Conservation (phyloP, 2,329 filamentous ascomycete species). For the Talaromyces sp. region DNA sequence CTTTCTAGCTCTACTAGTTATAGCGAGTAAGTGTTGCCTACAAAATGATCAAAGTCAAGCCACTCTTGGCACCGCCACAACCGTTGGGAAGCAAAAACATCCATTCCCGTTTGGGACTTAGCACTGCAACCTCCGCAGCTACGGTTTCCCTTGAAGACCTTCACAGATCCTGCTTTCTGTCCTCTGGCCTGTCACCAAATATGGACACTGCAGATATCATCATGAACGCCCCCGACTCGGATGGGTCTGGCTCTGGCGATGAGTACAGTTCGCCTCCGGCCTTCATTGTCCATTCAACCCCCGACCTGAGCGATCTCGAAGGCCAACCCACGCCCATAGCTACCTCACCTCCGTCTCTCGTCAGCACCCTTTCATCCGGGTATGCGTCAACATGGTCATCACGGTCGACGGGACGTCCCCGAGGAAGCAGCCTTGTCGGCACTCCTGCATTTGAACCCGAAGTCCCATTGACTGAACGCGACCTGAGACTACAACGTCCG, state of each 20-base stretch:
- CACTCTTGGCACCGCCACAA: slow-evolving; percentile 9
- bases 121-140: not conserved
- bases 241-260: slow-evolving; percentile 42
- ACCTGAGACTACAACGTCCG: slow-evolving; percentile 60
- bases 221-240: slow-evolving; percentile 35
- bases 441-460: slow-evolving; percentile 43
- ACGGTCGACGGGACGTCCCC: slow-evolving; percentile 37
- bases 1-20: not conserved
- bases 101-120: slow-evolving; percentile 3
- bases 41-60: not conserved
- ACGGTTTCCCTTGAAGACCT: not conserved
- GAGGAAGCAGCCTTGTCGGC: slow-evolving; percentile 42
- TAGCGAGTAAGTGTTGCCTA: not conserved
- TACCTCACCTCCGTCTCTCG: slow-evolving; percentile 33
- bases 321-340: slow-evolving; percentile 28
- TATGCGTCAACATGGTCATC: slow-evolving; percentile 35
- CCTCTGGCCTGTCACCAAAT: slow-evolving; percentile 21
- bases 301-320: slow-evolving; percentile 33
- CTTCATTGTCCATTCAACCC: slow-evolving; percentile 31
- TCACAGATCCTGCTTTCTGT: not conserved
- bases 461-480: slow-evolving; percentile 29
- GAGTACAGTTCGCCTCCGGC: slow-evolving; percentile 34
- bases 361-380: slow-evolving; percentile 23
- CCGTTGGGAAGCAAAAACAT: not conserved
- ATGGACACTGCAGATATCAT: slow-evolving; percentile 45